phyloP scores from a whole-genome alignment of 306 rosid species.

The Acacia crassicarpa region DNA sequence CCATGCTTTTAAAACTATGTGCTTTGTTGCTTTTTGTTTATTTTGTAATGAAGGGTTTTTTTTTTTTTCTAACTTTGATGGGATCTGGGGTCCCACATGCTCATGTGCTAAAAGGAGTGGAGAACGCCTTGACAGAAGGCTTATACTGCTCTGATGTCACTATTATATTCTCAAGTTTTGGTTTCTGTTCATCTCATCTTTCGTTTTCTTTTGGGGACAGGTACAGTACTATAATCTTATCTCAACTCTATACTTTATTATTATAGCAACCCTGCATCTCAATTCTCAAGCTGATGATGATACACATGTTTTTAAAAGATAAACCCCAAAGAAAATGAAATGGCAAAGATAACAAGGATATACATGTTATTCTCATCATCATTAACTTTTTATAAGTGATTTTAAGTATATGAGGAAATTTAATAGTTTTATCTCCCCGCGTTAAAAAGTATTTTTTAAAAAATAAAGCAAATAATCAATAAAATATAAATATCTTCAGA shows the following conservation, averaged over 20 bases:
- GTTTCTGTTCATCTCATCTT: not conserved
- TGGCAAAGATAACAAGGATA: not conserved
- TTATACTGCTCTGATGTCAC: slow-evolving; percentile 23
- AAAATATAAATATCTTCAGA: not conserved
- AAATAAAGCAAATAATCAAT: too few relatives aligned
- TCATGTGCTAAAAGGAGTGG: slow-evolving; percentile 13
- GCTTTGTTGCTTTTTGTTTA: slow-evolving; percentile 21
- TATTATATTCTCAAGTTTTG: not conserved
- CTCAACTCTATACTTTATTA: not conserved
- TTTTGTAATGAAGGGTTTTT: not conserved
- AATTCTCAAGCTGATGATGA: not conserved
- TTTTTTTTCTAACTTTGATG: not conserved
- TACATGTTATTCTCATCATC: not conserved
- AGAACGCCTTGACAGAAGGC: slow-evolving; percentile 23
- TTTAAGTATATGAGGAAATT: too few relatives aligned
- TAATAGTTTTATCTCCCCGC: too few relatives aligned
- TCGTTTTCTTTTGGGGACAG: not conserved
- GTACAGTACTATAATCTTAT: not conserved
- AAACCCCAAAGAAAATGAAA: not conserved
- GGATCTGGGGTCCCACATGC: slow-evolving; percentile 30
- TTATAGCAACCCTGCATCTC: not conserved
- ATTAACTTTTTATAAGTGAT: not conserved
- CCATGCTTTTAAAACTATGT: not conserved
- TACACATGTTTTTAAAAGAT: not conserved
- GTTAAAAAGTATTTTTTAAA: too few relatives aligned